These are phyloP conservation scores for Eruca vesicaria DNA, from an alignment of 441 rosid species.

Conservation along the genomic window DNA sequence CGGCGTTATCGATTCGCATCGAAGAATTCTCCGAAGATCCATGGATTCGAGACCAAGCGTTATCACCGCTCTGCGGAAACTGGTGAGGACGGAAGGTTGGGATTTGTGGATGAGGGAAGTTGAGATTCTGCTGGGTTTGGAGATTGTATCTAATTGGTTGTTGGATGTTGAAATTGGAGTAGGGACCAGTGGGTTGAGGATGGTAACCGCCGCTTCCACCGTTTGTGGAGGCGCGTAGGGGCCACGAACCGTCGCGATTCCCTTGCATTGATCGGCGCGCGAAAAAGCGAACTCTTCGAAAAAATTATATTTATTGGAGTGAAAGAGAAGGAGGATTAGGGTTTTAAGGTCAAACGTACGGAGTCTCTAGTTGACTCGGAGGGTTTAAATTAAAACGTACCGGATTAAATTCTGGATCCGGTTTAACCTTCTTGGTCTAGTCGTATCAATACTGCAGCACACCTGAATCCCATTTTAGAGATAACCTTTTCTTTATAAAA, in stretches of 20 bases:
- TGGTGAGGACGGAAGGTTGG: conserved; percentile 25
- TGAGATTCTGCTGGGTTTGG: conserved; percentile 32
- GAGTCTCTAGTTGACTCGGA: not conserved
- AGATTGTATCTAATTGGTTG: conserved; percentile 33
- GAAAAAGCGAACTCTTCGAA: not conserved
- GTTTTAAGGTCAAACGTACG: not conserved
- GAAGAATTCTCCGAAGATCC: not conserved
- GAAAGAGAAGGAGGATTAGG: not conserved
- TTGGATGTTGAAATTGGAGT: conserved; percentile 24
- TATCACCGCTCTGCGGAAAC: not conserved
- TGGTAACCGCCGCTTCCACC: conserved; percentile 28
- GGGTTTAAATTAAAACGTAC: not conserved
- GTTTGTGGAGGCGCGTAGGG: conserved; percentile 29
- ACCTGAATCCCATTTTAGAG: too few relatives aligned
- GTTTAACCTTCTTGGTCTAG: not conserved
- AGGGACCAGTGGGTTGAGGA: conserved; percentile 11
- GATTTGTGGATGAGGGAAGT: conserved; percentile 13
- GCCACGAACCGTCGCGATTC: conserved; percentile 32
- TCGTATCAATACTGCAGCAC: too few relatives aligned
- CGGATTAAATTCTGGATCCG: not conserved
- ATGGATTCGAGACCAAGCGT: too few relatives aligned
- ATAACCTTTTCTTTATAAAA: not conserved
- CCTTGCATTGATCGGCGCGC: conserved; percentile 40
- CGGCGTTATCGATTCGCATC: conserved; percentile 43
- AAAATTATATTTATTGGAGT: not conserved